Evolutionary conservation across 176 grass and related monocot genomes (phyloP).

Genomic region (Eragrostis curvula): DNA sequence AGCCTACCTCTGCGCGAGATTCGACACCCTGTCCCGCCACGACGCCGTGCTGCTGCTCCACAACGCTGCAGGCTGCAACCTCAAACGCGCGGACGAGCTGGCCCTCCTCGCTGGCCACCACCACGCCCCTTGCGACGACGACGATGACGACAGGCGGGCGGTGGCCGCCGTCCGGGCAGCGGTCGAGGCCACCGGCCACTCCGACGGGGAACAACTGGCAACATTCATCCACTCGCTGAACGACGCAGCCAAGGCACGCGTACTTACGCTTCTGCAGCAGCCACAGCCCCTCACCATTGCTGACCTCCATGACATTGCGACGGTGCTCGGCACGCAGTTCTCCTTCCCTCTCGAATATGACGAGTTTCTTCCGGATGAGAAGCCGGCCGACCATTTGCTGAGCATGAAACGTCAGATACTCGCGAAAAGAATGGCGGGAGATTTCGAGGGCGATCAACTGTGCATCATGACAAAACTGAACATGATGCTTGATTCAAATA

Average conservation of each 20-base stretch:
- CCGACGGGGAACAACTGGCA: neutral
- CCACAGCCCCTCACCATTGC: neutral
- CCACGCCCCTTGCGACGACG: neutral
- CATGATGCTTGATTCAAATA: neutral
- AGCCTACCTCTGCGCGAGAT: neutral
- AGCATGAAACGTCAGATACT: neutral
- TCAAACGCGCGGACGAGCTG: neutral
- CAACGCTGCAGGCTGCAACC: neutral
- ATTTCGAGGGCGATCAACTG: neutral
- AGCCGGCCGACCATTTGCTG: neutral
- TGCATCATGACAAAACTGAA: neutral
- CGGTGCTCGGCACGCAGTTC: neutral
- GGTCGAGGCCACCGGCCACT: neutral
- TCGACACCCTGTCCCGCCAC: neutral
- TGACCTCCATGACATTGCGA: neutral
- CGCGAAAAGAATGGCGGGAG: accelerated
- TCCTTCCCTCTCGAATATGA: neutral
- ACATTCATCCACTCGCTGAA: neutral
- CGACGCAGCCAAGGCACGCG: neutral
- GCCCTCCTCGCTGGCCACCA: neutral
- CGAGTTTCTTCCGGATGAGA: neutral
- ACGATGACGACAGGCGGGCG: no score
- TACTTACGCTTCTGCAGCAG: neutral
- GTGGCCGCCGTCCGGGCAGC: neutral
- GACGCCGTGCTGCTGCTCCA: neutral